A percentile compares a stretch with the other conserved stretches of the same genome.
These are phyloP conservation scores for Fusarium sp. DNA, from an alignment of 2,329 filamentous ascomycete species.

Conservation along the genomic window DNA sequence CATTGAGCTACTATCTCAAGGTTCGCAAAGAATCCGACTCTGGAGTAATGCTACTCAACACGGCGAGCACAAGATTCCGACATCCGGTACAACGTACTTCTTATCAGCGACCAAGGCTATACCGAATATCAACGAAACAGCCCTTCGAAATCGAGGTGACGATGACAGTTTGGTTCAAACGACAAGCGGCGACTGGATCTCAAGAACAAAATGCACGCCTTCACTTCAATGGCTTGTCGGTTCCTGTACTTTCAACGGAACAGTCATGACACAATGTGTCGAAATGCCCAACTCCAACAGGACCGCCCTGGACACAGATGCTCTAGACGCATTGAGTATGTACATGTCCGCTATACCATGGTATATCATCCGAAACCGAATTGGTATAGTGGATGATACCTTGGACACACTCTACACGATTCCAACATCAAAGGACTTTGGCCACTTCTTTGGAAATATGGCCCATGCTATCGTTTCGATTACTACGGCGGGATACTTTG, in stretches of 20 bases:
- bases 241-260: conserved; percentile 36
- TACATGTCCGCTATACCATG: conserved; percentile 43
- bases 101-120: conserved; percentile 31
- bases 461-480: conserved; percentile 38
- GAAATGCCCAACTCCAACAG: conserved; percentile 3
- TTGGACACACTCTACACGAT: conserved; percentile 36
- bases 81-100: conserved; percentile 23
- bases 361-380: conserved; percentile 32
- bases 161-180: conserved; percentile 33
- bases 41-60: conserved; percentile 23
- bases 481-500: conserved; percentile 38
- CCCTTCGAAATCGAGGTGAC: conserved; percentile 9
- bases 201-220: conserved; percentile 33
- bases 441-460: conserved; percentile 41
- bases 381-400: conserved; percentile 32
- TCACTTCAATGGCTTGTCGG: conserved; percentile 30
- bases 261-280: conserved; percentile 28
- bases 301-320: conserved; percentile 28
- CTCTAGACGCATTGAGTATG: conserved; percentile 15
- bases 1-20: conserved; percentile 15
- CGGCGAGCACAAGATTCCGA: conserved; percentile 21
- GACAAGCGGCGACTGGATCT: conserved; percentile 32
- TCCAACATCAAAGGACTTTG: conserved; percentile 30
- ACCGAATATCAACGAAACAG: conserved; percentile 33
- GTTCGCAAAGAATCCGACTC: conserved; percentile 20